Evolutionary conservation across 495 filamentous ascomycete species (phyloP).

Genomic region (Penicillium goetzii): DNA sequence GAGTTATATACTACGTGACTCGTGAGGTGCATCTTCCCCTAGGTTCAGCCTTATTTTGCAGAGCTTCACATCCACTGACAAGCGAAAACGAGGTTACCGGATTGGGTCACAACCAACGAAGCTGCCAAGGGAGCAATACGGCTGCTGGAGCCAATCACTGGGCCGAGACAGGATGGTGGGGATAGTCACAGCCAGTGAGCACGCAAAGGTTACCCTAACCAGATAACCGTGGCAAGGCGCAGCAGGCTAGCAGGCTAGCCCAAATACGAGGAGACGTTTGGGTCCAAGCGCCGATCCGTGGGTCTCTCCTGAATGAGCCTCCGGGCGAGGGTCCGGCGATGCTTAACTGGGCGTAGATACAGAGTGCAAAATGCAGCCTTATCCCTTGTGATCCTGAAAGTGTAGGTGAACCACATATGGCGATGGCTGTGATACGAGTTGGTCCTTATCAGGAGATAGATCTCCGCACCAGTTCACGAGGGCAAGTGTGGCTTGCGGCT

Average conservation of each 20-base stretch:
- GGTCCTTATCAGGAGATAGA: not conserved
- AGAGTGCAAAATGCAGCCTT: not conserved
- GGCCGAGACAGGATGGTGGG: not conserved
- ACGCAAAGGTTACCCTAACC: not conserved
- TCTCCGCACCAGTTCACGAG: not conserved
- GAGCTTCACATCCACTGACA: constrained; percentile 3
- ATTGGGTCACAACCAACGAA: constrained; percentile 18
- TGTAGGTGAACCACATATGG: not conserved
- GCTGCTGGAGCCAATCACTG: not conserved
- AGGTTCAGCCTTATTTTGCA: not conserved
- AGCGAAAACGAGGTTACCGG: constrained; percentile 30
- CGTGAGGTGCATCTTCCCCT: not conserved
- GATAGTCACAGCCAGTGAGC: constrained; percentile 3
- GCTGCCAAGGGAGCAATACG: constrained; percentile 1
- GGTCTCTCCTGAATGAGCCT: not conserved
- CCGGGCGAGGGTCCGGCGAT: not conserved
- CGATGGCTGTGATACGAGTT: not conserved
- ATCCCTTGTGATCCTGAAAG: no score
- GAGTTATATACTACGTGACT: constrained; percentile 2
- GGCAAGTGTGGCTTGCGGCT: not conserved
- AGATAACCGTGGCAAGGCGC: constrained; percentile 7
- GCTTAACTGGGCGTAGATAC: constrained; percentile 4
- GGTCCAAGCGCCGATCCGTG: constrained; percentile 6
- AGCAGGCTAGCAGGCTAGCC: not conserved
- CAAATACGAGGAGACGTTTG: constrained; percentile 17